These are phyloP conservation scores for Monosporascus sp. DNA, from an alignment of 2,329 filamentous ascomycete species.

Conservation along the genomic window DNA sequence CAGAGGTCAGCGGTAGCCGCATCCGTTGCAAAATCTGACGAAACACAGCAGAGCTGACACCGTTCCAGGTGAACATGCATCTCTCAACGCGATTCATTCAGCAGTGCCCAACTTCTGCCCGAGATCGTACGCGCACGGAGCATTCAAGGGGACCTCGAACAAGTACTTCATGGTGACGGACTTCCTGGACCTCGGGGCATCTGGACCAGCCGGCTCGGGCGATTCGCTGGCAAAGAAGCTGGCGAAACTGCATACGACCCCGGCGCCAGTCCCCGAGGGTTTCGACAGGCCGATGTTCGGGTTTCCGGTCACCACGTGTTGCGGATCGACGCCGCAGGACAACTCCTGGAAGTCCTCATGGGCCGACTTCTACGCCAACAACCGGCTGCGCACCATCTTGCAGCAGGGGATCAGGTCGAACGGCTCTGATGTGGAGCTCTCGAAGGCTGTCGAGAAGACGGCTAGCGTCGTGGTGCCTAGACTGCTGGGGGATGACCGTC, in stretches of 20 bases:
- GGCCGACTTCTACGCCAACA: slow-evolving; percentile 81
- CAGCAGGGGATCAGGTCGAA: slow-evolving; percentile 53
- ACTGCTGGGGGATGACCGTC: slow-evolving; percentile 63
- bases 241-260: slow-evolving; percentile 70
- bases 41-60: slow-evolving; percentile 28
- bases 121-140: slow-evolving; percentile 66
- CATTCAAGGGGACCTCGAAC: slow-evolving; percentile 45
- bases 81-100: slow-evolving; percentile 73
- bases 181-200: slow-evolving; percentile 62
- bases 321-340: slow-evolving; percentile 76
- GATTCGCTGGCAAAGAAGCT: slow-evolving; percentile 68
- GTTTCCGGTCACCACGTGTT: slow-evolving; percentile 80
- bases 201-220: slow-evolving; percentile 39
- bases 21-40: slow-evolving; percentile 20
- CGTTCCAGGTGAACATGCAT: slow-evolving; percentile 69
- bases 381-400: slow-evolving; percentile 64
- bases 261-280: slow-evolving; percentile 60
- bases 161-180: slow-evolving; percentile 65
- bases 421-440: slow-evolving; percentile 59
- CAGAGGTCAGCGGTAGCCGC: slow-evolving; percentile 39
- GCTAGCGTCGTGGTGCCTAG: slow-evolving; percentile 64
- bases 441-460: slow-evolving; percentile 58
- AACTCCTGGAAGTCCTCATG: slow-evolving; percentile 70
- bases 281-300: slow-evolving; percentile 64
- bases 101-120: slow-evolving; percentile 73